Percentiles rank a stretch among this genome's conserved stretches.
Conservation (phyloP, 164 flowering plant genomes). For the Litsea cubeba region DNA sequence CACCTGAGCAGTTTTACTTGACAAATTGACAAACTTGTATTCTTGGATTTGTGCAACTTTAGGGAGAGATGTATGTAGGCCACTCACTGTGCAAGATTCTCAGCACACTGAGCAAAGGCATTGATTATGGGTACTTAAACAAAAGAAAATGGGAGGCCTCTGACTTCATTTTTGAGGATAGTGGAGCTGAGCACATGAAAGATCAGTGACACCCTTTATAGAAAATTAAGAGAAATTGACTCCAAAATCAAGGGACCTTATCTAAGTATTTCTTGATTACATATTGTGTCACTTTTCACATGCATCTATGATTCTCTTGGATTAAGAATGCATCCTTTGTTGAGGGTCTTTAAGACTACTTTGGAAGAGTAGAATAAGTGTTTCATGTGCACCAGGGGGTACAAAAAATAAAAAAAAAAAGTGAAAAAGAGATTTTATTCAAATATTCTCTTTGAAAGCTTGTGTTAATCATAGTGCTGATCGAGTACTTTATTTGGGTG, state of each 20-base stretch:
- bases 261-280: not conserved
- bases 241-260: not conserved
- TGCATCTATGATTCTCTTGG: slow-evolving; percentile 1
- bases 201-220: not conserved
- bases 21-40: too few relatives aligned
- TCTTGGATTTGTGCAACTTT: not conserved
- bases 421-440: too few relatives aligned
- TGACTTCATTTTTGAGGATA: not conserved
- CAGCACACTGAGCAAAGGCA: not conserved
- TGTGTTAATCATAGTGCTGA: too few relatives aligned
- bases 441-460: too few relatives aligned
- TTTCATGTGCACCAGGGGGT: not conserved
- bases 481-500: too few relatives aligned
- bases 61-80: not conserved
- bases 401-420: too few relatives aligned
- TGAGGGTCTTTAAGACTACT: not conserved
- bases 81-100: slow-evolving; percentile 2
- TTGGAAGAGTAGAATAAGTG: slow-evolving; percentile 1
- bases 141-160: not conserved
- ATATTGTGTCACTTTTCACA: not conserved
- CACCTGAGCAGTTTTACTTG: too few relatives aligned
- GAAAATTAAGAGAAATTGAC: not conserved
- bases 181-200: slow-evolving; percentile 4
- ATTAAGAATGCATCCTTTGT: not conserved
- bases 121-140: not conserved